These are phyloP conservation scores for Suhomyces choctaworum DNA, from an alignment of 1,139 yeast species.

Conservation along the genomic window DNA sequence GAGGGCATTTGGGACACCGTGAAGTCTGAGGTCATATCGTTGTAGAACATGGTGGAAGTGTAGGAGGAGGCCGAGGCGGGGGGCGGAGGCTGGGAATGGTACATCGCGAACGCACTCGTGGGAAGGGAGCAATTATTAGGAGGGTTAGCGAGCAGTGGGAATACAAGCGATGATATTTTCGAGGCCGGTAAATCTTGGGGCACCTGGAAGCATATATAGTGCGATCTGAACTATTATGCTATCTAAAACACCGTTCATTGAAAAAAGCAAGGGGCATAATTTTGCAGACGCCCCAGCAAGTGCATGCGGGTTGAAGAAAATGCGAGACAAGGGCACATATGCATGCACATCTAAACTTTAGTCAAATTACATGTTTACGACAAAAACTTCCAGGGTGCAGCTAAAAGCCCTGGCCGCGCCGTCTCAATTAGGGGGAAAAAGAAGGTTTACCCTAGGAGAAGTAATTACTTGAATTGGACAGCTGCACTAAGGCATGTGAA, in stretches of 20 bases:
- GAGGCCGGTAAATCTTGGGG: neutral
- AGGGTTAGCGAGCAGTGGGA: neutral
- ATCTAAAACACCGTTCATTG: constrained; percentile 3
- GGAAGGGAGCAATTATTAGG: neutral
- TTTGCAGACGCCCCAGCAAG: constrained; percentile 11
- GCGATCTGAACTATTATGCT: constrained; percentile 4
- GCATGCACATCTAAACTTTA: neutral
- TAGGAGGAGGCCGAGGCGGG: neutral
- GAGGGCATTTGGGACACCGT: no score
- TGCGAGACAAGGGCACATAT: neutral
- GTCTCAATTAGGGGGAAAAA: no score
- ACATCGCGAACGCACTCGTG: neutral
- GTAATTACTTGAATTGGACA: no score
- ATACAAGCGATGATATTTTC: no score
- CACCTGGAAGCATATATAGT: constrained; percentile 4
- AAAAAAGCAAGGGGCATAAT: constrained; percentile 4
- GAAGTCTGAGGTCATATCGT: no score
- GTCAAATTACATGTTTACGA: neutral
- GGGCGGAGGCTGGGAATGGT: constrained; percentile 2
- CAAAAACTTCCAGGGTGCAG: neutral
- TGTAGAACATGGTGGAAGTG: neutral
- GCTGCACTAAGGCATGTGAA: no score
- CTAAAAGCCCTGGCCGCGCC: no score
- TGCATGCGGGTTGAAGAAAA: neutral
- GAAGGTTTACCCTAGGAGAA: no score